Evolutionary conservation across 1,284 basidiomycete species (phyloP).

Genomic region (Marasmius tenuissimus): DNA sequence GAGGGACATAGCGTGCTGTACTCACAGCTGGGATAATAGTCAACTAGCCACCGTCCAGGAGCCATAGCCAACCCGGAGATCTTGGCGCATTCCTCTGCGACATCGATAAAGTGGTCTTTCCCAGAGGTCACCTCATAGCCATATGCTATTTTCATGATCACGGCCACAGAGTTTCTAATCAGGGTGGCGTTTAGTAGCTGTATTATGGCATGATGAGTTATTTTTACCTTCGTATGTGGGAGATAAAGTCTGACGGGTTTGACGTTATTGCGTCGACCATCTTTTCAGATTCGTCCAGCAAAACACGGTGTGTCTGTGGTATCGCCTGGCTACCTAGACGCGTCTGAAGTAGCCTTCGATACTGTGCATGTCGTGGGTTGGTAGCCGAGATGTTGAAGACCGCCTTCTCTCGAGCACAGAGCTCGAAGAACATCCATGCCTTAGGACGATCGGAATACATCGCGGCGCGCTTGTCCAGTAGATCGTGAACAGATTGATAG

Average conservation of each 20-base stretch:
- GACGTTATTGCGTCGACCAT: slow-evolving; percentile 30
- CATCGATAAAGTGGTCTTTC: slow-evolving; percentile 39
- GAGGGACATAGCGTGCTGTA: slow-evolving; percentile 5
- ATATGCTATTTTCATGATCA: slow-evolving; percentile 45
- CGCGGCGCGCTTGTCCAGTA: slow-evolving; percentile 37
- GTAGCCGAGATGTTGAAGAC: slow-evolving; percentile 39
- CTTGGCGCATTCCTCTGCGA: slow-evolving; percentile 39
- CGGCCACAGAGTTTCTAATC: slow-evolving; percentile 36
- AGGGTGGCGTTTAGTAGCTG: not conserved
- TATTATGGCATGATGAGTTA: not conserved
- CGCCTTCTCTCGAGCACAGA: slow-evolving; percentile 38
- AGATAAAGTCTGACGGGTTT: slow-evolving; percentile 29
- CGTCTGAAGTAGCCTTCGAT: slow-evolving; percentile 35
- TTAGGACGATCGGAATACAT: slow-evolving; percentile 44
- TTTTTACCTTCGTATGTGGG: slow-evolving; percentile 35
- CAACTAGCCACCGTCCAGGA: slow-evolving; percentile 46
- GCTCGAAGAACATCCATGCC: slow-evolving; percentile 38
- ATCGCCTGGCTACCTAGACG: slow-evolving; percentile 34
- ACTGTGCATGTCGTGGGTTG: slow-evolving; percentile 35
- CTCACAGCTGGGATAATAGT: slow-evolving; percentile 40
- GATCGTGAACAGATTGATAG: slow-evolving; percentile 28
- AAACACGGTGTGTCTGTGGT: slow-evolving; percentile 28
- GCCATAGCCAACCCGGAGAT: slow-evolving; percentile 39
- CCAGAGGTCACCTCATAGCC: slow-evolving; percentile 35
- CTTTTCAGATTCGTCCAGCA: slow-evolving; percentile 31